Base-by-base conservation (phyloP, 2,329 filamentous ascomycete species). In the Lachnellula hyalina region DNA sequence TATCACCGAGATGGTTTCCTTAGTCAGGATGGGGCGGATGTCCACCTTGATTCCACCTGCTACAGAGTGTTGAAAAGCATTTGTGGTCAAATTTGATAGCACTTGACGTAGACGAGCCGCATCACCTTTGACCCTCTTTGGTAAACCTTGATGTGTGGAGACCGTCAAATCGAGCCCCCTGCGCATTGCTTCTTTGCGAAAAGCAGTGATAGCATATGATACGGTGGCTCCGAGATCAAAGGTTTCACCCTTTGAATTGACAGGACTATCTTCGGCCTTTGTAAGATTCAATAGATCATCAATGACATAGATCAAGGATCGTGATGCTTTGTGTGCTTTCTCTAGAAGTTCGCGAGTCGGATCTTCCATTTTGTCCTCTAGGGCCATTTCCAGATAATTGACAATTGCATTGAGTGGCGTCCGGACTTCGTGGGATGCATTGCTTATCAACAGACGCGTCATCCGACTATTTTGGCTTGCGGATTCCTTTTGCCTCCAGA, bases 351-450 rank as follows among this genome's bases (percentile, higher is more conserved):
- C 57, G 9, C 63, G 51, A 7, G 61, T 61, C 11, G 45, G 35
- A n/a, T 60, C 53, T 19, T 61, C 61, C 28, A 62, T 19, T 41
- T 54, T 52, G 25, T 61, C 57, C 28, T 62, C 61, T 0, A 63
- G 36, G 4, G 63, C 63, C 53, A 63, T 58, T 48, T 65, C 63
- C 3, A 65, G 53, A 34, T 63, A 65, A 28, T 63, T 62, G 19
- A 59, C 51, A 23, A 63, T 62, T 7, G 57, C 58, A 32, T 62
- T 62, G 28, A 65, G 56, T 14, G 60, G 61, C 2, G 60, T 63
- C 41, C 57, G 56, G 3, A 63, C 63, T 57, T 64, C 62, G 21
- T 59, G 59, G 28, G 61, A 58, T 1, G 63, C 61, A 41, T 64
- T 63, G 9, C 56, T 56, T 14, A 66, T 61, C 14, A 62, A 42